Evolutionary conservation across 169 alveolate genomes (phyloP).

Genomic region (Cryptosporidium parvum): DNA sequence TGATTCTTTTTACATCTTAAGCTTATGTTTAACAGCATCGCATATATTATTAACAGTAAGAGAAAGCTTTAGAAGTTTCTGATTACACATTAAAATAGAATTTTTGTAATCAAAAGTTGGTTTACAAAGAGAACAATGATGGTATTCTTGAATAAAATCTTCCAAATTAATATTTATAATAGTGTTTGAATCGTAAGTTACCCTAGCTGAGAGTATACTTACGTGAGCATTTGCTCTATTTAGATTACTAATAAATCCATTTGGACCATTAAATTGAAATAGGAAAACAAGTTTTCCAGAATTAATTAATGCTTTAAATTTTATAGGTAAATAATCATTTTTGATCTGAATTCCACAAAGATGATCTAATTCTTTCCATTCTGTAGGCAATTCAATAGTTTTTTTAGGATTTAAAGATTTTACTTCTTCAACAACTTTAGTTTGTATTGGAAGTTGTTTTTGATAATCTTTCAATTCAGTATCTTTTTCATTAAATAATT

Average conservation of each 20-base stretch:
- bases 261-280: conserved; percentile 35
- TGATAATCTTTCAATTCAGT: neutral
- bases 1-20: neutral
- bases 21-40: conserved; percentile 15
- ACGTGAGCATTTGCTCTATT: conserved; percentile 55
- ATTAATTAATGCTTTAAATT: conserved; percentile 21
- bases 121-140: conserved; percentile 47
- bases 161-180: neutral
- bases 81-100: conserved; percentile 40
- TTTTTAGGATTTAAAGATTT: neutral
- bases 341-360: conserved; percentile 1
- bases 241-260: conserved; percentile 12
- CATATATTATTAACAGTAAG: conserved; percentile 31
- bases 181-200: conserved; percentile 38
- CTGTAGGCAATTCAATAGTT: conserved; percentile 5
- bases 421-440: conserved; percentile 35
- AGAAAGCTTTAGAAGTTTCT: conserved; percentile 8
- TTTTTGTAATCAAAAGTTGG: conserved; percentile 25
- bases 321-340: conserved; percentile 13
- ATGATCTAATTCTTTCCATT: conserved; percentile 22
- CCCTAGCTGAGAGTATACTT: conserved; percentile 10
- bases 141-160: conserved; percentile 24
- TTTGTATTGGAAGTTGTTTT: neutral
- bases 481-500: neutral
- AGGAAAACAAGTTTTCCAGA: conserved; percentile 13